phyloP scores from a whole-genome alignment of 129 eudicot species.

The Chrysanthemum lavandulifolium region DNA sequence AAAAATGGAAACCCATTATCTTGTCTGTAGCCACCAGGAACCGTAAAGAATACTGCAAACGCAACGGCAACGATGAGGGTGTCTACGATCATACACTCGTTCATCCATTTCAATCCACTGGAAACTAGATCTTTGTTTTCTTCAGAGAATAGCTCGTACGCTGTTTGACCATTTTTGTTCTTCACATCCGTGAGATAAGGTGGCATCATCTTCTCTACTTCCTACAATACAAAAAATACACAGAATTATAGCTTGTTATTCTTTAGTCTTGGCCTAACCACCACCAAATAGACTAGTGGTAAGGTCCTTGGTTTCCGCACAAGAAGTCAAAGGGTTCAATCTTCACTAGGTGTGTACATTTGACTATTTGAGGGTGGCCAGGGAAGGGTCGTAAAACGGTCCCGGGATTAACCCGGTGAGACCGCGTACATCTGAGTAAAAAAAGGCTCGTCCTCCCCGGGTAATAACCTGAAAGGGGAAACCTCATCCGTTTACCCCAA shows the following conservation, averaged over 20 bases:
- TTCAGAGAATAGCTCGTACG: conserved; percentile 23
- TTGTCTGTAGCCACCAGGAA: conserved; percentile 31
- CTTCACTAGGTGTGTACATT: no score
- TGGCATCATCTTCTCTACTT: conserved; percentile 3
- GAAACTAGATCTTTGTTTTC: conserved; percentile 10
- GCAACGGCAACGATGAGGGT: conserved; percentile 22
- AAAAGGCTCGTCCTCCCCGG: no score
- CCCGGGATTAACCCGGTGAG: no score
- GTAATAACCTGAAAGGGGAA: no score
- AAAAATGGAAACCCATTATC: conserved; percentile 15
- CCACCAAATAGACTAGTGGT: neutral
- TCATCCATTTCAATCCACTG: conserved; percentile 23
- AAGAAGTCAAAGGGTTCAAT: no score
- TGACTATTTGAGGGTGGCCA: no score
- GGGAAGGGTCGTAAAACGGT: no score
- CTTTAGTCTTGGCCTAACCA: neutral
- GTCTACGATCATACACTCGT: conserved; percentile 22
- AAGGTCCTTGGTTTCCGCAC: no score
- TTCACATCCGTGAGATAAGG: conserved; percentile 9
- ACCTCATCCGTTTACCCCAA: no score
- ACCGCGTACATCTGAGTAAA: no score
- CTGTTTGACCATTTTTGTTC: conserved; percentile 17
- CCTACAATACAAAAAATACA: conserved; percentile 9
- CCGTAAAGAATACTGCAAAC: conserved; percentile 27
- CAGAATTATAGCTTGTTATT: no score